These are phyloP conservation scores for Penicillium sp. DNA, from an alignment of 2,329 filamentous ascomycete species.

Conservation along the genomic window DNA sequence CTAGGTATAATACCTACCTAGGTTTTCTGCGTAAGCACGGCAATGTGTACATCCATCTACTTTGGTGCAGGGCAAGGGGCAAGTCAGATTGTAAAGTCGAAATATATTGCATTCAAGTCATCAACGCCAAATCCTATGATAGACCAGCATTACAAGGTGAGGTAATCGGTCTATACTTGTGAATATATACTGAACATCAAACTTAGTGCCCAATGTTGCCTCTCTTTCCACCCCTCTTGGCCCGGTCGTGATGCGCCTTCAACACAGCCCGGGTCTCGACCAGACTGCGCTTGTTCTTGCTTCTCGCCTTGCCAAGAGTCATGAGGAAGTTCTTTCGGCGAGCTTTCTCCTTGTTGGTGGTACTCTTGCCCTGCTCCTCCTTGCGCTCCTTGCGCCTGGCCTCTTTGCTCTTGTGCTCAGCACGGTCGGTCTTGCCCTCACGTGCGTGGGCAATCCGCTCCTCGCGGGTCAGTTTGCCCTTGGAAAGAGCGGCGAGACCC, in stretches of 20 bases:
- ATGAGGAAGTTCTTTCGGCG: constrained; percentile 98
- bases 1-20: too few relatives aligned
- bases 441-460: constrained; percentile 79
- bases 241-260: constrained; percentile 73
- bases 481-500: constrained; percentile 67
- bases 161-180: constrained; percentile 1
- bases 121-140: constrained; percentile 4
- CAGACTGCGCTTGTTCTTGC: constrained; percentile 91
- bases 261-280: constrained; percentile 77
- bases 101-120: background rate
- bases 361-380: constrained; percentile 84
- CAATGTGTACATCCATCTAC: background rate
- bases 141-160: background rate
- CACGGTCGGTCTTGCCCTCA: constrained; percentile 72
- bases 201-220: constrained; percentile 54
- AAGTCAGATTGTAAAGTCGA: background rate
- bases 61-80: background rate
- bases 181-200: background rate
- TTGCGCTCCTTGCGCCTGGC: constrained; percentile 84
- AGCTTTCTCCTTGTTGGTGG: constrained; percentile 95
- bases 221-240: constrained; percentile 77
- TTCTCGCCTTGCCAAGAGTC: constrained; percentile 93
- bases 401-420: constrained; percentile 79
- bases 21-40: too few relatives aligned
- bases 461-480: constrained; percentile 78